These are phyloP conservation scores for Tricladium varicosporioides DNA, from an alignment of 2,329 filamentous ascomycete genomes.

Conservation along the genomic window DNA sequence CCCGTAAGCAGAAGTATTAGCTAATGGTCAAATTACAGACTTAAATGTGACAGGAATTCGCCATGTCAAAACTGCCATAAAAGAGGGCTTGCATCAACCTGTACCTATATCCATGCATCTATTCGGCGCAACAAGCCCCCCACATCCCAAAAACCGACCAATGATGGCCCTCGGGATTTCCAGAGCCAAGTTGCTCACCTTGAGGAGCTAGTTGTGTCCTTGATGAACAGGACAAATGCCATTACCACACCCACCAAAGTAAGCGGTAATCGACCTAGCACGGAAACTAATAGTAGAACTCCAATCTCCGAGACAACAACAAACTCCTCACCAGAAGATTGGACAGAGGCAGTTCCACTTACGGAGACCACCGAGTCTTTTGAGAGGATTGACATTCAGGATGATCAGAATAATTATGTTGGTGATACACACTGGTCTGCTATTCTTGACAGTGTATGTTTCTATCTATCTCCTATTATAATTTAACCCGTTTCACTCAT, in stretches of 20 bases:
- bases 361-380: conserved; percentile 18
- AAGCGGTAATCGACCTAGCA: neutral
- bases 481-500: neutral
- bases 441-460: conserved; percentile 52
- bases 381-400: conserved; percentile 24
- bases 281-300: neutral
- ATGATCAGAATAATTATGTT: conserved; percentile 48
- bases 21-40: conserved; percentile 13
- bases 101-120: conserved; percentile 48
- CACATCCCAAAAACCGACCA: conserved; percentile 11
- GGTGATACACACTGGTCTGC: conserved; percentile 58
- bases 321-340: conserved; percentile 1
- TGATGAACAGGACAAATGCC: conserved; percentile 39
- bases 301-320: too few relatives aligned
- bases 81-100: conserved; percentile 45
- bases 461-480: neutral
- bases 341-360: conserved; percentile 6
- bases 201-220: conserved; percentile 53
- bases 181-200: conserved; percentile 52
- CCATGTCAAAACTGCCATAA: conserved; percentile 54
- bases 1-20: neutral
- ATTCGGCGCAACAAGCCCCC: conserved; percentile 25
- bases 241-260: neutral
- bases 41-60: conserved; percentile 51
- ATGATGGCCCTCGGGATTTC: conserved; percentile 43